Evolutionary conservation across 208 protist genomes (phyloP).

Genomic region (Trypanosoma caninum): DNA sequence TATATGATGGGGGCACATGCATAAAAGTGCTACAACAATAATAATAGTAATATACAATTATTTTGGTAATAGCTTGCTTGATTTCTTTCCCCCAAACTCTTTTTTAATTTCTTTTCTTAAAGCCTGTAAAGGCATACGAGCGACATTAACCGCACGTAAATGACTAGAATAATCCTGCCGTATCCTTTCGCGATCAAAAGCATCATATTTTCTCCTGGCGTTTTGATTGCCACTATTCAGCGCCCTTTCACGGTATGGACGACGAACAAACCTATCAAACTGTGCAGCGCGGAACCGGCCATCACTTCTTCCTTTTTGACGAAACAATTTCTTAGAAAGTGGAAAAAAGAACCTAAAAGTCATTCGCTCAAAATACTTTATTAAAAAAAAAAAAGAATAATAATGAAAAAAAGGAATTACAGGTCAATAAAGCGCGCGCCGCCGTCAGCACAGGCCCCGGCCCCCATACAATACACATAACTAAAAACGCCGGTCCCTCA

Average conservation of each 20-base stretch:
- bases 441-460: constrained; percentile 9
- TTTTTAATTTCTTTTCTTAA: constrained; percentile 31
- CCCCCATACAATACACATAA: too few relatives aligned
- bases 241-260: constrained; percentile 33
- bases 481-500: too few relatives aligned
- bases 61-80: constrained; percentile 8
- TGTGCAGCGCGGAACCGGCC: constrained; percentile 25
- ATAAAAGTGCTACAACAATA: neutral
- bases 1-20: too few relatives aligned
- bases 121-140: constrained; percentile 23
- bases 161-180: neutral
- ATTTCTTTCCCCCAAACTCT: neutral
- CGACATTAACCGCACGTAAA: constrained; percentile 10
- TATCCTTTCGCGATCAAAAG: constrained; percentile 25
- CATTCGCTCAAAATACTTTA: constrained; percentile 14
- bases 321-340: constrained; percentile 14
- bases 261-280: constrained; percentile 35
- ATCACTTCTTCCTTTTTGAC: constrained; percentile 32
- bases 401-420: constrained; percentile 17
- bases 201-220: constrained; percentile 19
- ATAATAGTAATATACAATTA: neutral
- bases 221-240: constrained; percentile 14
- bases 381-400: constrained; percentile 20
- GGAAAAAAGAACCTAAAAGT: constrained; percentile 48
- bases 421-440: neutral